Percentiles rank a stretch among this genome's conserved stretches.
Evolutionary conservation across 2,329 filamentous ascomycete species (phyloP).

Genomic region (Paecilomyces fulvus): DNA sequence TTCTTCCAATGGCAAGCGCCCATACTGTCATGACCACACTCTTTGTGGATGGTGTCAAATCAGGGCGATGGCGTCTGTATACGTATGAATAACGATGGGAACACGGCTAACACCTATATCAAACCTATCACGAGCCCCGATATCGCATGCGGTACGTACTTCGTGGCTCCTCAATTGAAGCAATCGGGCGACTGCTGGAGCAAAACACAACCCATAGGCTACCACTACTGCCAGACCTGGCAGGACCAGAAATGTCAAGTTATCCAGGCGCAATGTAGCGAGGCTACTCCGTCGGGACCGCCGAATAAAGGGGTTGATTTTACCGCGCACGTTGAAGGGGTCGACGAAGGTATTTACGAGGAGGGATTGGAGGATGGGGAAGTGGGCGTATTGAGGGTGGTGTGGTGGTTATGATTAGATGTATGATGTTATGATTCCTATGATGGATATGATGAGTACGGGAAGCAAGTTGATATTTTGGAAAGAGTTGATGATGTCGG

Average conservation of each 20-base stretch:
- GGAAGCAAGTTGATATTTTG: no score
- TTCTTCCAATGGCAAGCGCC: conserved; percentile 33
- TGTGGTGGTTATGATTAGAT: no score
- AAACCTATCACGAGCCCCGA: conserved; percentile 48
- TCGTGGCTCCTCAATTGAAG: background rate
- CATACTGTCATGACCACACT: conserved; percentile 60
- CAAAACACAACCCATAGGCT: conserved; percentile 50
- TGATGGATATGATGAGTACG: no score
- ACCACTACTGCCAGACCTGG: conserved; percentile 53
- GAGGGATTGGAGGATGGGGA: background rate
- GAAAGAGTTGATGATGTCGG: no score
- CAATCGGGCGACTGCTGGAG: conserved; percentile 53
- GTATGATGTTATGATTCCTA: no score
- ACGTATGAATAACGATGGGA: conserved; percentile 52
- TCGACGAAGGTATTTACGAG: background rate
- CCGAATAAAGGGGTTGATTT: conserved; percentile 35
- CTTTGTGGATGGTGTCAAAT: conserved; percentile 51
- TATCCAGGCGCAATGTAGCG: conserved; percentile 34
- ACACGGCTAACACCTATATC: conserved; percentile 51
- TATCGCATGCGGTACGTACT: conserved; percentile 60
- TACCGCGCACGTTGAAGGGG: conserved; percentile 14
- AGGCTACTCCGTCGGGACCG: conserved; percentile 35
- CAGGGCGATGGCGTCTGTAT: conserved; percentile 67
- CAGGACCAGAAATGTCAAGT: conserved; percentile 49
- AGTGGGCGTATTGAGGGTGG: background rate